phyloP scores from a whole-genome alignment of 495 filamentous ascomycete species.

The Achaetomiella virescens region DNA sequence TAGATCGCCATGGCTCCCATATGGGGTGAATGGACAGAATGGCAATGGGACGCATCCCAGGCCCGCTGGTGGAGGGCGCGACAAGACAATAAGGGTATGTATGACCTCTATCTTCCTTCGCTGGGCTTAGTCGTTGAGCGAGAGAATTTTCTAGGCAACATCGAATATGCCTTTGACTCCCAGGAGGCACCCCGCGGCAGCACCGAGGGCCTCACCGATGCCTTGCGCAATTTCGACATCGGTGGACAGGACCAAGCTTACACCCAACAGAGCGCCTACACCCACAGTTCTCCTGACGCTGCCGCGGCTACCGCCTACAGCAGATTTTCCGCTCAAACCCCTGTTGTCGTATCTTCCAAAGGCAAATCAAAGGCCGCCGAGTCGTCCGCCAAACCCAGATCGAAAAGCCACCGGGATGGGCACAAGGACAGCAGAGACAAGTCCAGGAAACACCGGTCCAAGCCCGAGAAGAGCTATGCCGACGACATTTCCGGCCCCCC shows the following conservation, averaged over 20 bases:
- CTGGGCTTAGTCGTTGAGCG: neutral
- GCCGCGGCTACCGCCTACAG: neutral
- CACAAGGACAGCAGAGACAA: conserved; percentile 1
- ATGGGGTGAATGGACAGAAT: conserved; percentile 12
- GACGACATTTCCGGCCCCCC: neutral
- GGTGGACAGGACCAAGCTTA: neutral
- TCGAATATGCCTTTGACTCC: conserved; percentile 7
- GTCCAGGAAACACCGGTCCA: neutral
- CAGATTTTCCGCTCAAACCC: neutral
- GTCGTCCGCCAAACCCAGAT: neutral
- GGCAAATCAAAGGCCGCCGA: conserved; percentile 2
- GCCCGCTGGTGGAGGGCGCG: conserved; percentile 2
- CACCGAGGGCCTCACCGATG: conserved; percentile 3
- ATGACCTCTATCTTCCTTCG: neutral
- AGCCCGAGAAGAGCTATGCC: neutral
- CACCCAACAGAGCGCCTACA: conserved; percentile 7
- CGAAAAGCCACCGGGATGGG: neutral
- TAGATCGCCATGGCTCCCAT: conserved; percentile 17
- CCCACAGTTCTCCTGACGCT: neutral
- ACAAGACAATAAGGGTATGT: conserved; percentile 12
- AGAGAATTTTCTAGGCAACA: conserved; percentile 1
- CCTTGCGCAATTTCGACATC: conserved; percentile 4
- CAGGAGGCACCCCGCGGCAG: conserved; percentile 8
- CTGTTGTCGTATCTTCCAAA: neutral
- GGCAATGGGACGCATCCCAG: conserved; percentile 4